Base-by-base conservation (phyloP, 2,329 filamentous ascomycete species). In the Bipolaris zeicola region DNA sequence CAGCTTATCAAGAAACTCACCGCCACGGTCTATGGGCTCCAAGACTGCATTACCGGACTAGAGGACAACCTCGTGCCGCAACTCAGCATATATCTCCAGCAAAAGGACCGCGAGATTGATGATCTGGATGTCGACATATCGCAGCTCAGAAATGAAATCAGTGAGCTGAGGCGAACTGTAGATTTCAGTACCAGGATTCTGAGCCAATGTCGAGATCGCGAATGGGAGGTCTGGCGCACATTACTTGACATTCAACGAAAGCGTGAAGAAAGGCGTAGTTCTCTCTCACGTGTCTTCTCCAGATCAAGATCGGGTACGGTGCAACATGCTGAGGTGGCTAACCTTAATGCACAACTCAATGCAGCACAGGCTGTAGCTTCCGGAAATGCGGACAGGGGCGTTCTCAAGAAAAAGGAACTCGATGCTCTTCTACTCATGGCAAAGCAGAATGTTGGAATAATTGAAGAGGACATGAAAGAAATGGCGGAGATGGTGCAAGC, bases 391-490 rank as follows among this genome's bases (percentile, higher is more conserved):
- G 16, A 22, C 5, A 24, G 26, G 10, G n/a, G 20, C 5, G 1
- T 13, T 18, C 39, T 55, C 13, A 55, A 50, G 50, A 58, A 49
- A 7, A 34, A 56, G 16, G 63, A 67, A 22, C 36, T 65, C 6
- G 57, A 65, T 28, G 44, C 56, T 6, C 33, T 67, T 22, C 16
- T 56, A 3, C 10, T 46, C 14, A 56, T 64, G 34, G 54, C 59
- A 8, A 54, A 63, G 49, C 59, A 64, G 48, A 69, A 69, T 55
- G 36, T 66, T 7, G 42, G 18, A 11, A 49, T 63, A 10, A 28
- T 70, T 10, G 38, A 43, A 3, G 60, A 67, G 58, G 66, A 69
- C 52, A 20, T 67, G n/a, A 51, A 54, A 14, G 65, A 69, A 22
- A 58, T 69, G 58, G 53, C 39, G 26, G 50, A 26, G 16, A 24